Base-by-base conservation (phyloP, 768 basidiomycete genomes). In the Mycena sanguinolenta region DNA sequence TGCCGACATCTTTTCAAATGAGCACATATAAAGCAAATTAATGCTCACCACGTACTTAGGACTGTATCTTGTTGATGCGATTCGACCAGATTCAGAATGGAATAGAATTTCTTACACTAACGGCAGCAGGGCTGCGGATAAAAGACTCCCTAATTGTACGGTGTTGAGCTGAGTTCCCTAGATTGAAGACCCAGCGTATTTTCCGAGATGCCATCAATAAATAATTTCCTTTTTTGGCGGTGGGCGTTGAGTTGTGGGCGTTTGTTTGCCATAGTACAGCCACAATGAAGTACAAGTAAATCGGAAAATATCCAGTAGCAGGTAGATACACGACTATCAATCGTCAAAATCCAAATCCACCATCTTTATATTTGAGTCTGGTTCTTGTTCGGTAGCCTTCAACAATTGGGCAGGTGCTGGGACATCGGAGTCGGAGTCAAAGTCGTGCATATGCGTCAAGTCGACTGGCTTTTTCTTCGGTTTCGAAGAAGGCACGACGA, bases 311-410 rank as follows among this genome's bases (percentile, higher is more conserved):
- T 25, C 14, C 12, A 46, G n/a, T 46, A 44, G n/a, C 34, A n/a
- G 4, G 25, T 10, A 38, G 16, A 12, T 19, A 25, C 32, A 32
- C 17, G 27, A 17, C 44, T 23, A 46, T n/a, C 19, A 76, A 67
- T 85, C 85, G 73, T 88, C 86, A 49, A 88, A 74, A 76, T 87
- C 86, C 50, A 88, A 74, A 76, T 87, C 86, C 62, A 87, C 77
- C 82, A 87, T 83, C 39, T 67, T 39, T 3, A 55, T 74, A 8
- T 75, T 72, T 32, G 73, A 17, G 25, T n/a, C 16, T 30, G n/a
- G 73, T 27, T 63, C 61, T 10, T 59, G 55, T 28, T 53, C 16
- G 30, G 9, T 44, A 14, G 58, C 44, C 38, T 69, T 58, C 16
- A 65, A 42, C 27, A 65, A 66, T 4, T 32, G 54, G n/a, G 63